Conservation (phyloP, 306 rosid species). For the Neltuma alba region DNA sequence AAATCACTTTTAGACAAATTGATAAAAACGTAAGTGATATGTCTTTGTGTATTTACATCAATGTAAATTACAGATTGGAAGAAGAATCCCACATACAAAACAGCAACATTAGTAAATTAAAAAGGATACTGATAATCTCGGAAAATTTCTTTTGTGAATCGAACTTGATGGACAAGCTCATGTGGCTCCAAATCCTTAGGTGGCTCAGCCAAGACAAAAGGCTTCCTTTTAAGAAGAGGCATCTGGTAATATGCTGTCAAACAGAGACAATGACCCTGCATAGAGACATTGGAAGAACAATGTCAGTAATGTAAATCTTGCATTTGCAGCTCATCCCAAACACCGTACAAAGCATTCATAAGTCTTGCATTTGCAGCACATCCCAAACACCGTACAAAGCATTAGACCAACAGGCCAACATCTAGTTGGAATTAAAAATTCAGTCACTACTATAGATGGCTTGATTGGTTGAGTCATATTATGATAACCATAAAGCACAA, state of each 20-base stretch:
- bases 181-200: slow-evolving; percentile 74
- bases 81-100: not conserved
- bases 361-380: not conserved
- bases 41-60: not conserved
- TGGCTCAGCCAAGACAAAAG: slow-evolving; percentile 63
- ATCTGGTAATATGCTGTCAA: slow-evolving; percentile 48
- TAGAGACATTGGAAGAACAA: slow-evolving; percentile 36
- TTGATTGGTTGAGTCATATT: not conserved
- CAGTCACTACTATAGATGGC: not conserved
- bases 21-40: not conserved
- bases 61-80: not conserved
- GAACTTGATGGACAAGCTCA: slow-evolving; percentile 80
- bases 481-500: slow-evolving; percentile 1
- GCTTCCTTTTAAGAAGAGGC: slow-evolving; percentile 85
- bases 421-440: slow-evolving; percentile 8
- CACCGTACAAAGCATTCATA: too few relatives aligned
- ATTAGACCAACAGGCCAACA: not conserved
- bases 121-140: slow-evolving; percentile 86
- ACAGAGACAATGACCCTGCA: slow-evolving; percentile 38
- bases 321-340: too few relatives aligned
- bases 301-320: not conserved
- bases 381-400: not conserved
- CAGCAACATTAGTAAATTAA: not conserved
- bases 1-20: slow-evolving; percentile 23
- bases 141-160: slow-evolving; percentile 84